Conservation (phyloP, 768 basidiomycete genomes). For the Hysterangium stoloniferum region DNA sequence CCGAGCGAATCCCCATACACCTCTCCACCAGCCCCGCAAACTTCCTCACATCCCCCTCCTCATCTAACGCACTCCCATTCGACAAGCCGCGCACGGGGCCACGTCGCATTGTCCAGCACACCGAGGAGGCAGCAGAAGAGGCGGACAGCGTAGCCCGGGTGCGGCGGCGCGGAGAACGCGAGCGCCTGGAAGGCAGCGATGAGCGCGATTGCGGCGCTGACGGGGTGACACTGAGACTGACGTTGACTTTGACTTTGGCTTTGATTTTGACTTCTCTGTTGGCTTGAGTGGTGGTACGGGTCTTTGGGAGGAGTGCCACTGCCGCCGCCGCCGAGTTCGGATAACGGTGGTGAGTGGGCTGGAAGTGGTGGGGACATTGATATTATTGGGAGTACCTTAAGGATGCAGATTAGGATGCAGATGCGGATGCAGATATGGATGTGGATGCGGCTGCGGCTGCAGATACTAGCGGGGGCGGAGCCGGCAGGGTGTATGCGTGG, state of each 20-base stretch:
- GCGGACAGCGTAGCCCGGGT: conserved; percentile 43
- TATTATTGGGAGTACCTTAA: neutral
- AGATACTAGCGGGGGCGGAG: neutral
- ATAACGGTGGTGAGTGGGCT: neutral
- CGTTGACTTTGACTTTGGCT: too few species aligned
- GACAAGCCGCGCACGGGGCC: conserved; percentile 52
- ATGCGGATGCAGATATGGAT: neutral
- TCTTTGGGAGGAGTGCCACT: neutral
- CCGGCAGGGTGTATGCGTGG: too few species aligned
- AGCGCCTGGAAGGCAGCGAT: conserved; percentile 63
- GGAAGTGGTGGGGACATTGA: neutral
- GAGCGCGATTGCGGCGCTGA: conserved; percentile 56
- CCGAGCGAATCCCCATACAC: too few species aligned
- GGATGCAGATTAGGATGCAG: neutral
- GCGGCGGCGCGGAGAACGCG: conserved; percentile 46
- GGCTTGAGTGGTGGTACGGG: too few species aligned
- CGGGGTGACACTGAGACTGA: conserved; percentile 29
- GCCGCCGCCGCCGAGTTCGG: too few species aligned
- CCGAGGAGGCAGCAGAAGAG: conserved; percentile 47
- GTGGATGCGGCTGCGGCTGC: neutral
- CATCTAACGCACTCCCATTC: conserved; percentile 16
- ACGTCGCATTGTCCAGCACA: conserved; percentile 38
- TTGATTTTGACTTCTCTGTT: too few species aligned
- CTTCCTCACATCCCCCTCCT: neutral
- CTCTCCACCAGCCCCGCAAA: neutral